Conservation (phyloP, 352 stramenopile genomes). For the Globisporangium alternatum region DNA sequence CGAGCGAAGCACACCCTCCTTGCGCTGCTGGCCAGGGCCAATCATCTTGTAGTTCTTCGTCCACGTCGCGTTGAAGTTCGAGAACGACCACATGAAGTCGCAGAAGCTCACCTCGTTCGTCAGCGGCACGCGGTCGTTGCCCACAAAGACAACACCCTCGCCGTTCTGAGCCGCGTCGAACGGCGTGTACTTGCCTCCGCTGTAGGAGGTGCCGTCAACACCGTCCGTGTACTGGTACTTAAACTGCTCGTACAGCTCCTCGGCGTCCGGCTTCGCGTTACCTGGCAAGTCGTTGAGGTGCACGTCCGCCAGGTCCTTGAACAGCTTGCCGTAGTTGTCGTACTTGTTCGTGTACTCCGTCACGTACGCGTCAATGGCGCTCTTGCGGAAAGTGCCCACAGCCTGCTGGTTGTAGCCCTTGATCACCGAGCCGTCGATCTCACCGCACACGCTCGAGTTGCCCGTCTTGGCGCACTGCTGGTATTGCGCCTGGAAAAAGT, state of each 20-base stretch:
- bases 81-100: constrained; percentile 62
- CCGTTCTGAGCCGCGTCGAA: constrained; percentile 43
- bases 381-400: constrained; percentile 42
- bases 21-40: constrained; percentile 60
- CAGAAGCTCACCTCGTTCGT: constrained; percentile 70
- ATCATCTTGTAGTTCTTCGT: constrained; percentile 59
- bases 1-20: constrained; percentile 63
- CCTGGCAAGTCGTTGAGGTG: constrained; percentile 49
- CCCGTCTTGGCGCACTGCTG: constrained; percentile 41
- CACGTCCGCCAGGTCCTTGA: constrained; percentile 52
- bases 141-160: constrained; percentile 51
- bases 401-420: constrained; percentile 29
- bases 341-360: constrained; percentile 43
- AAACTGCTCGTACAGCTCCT: constrained; percentile 54
- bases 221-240: constrained; percentile 56
- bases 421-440: constrained; percentile 53
- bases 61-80: constrained; percentile 74
- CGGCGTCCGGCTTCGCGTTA: constrained; percentile 34
- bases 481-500: constrained; percentile 55
- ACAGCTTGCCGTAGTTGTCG: constrained; percentile 44
- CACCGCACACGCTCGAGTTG: constrained; percentile 54
- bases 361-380: constrained; percentile 41
- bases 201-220: background rate
- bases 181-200: constrained; percentile 29
- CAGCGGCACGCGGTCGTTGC: constrained; percentile 52